A percentile compares a stretch with the other conserved stretches of the same genome.
Conservation (phyloP, 441 rosid genomes). For the Erodium moschatum region DNA sequence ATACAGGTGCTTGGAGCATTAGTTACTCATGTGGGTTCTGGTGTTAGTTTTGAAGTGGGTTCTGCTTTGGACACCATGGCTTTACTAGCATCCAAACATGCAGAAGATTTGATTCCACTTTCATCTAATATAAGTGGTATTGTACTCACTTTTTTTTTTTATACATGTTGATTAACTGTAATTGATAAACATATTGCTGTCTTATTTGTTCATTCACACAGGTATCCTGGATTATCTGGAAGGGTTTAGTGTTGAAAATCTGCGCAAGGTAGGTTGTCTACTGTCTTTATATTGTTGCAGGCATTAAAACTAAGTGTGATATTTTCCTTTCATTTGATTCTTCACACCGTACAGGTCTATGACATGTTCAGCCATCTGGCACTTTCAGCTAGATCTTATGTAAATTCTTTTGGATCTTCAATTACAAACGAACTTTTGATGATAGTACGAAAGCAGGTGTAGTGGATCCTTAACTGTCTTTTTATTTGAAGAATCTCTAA, state of each 20-base stretch:
- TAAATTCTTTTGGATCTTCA: slow-evolving; percentile 44
- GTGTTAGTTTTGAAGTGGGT: slow-evolving; percentile 56
- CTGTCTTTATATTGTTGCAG: slow-evolving; percentile 15
- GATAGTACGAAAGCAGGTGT: slow-evolving; percentile 77
- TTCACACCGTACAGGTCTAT: slow-evolving; percentile 46
- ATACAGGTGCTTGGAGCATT: slow-evolving; percentile 71
- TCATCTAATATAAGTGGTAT: slow-evolving; percentile 76
- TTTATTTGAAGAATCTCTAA: not conserved
- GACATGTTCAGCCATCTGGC: slow-evolving; percentile 68
- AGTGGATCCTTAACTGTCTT: slow-evolving; percentile 8
- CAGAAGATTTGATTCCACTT: slow-evolving; percentile 53
- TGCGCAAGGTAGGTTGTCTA: slow-evolving; percentile 50
- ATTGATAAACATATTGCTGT: slow-evolving; percentile 12
- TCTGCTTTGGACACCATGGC: slow-evolving; percentile 66
- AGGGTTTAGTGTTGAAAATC: slow-evolving; percentile 56
- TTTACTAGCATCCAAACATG: slow-evolving; percentile 47
- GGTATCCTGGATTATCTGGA: slow-evolving; percentile 91
- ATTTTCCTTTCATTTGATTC: slow-evolving; percentile 17
- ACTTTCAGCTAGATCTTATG: slow-evolving; percentile 37
- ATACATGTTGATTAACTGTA: slow-evolving; percentile 2
- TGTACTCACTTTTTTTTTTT: not conserved
- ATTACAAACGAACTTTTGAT: slow-evolving; percentile 69
- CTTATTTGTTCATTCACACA: slow-evolving; percentile 23
- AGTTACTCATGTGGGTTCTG: slow-evolving; percentile 79
- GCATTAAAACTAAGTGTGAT: slow-evolving; percentile 19